These are phyloP conservation scores for Atkinsonella texensis DNA, from an alignment of 2,329 filamentous ascomycete species.

Conservation along the genomic window DNA sequence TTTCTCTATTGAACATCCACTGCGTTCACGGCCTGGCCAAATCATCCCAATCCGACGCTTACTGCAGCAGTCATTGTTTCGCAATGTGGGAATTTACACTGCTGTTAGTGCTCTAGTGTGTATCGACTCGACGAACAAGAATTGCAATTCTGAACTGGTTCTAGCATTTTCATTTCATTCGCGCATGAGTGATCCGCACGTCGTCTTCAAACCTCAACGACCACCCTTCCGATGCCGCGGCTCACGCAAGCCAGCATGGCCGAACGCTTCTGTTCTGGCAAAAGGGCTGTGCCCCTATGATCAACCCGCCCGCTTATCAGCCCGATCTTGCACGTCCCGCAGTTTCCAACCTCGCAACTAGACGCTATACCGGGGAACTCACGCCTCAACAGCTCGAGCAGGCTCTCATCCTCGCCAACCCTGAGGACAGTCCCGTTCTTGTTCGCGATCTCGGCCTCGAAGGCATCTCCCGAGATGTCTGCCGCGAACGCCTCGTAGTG, in stretches of 20 bases:
- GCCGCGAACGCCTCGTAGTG: conserved; percentile 50
- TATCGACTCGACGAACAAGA: too few relatives aligned
- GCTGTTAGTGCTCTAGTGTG: too few relatives aligned
- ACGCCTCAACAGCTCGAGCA: conserved; percentile 34
- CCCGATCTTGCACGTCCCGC: conserved; percentile 36
- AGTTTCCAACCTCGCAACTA: conserved; percentile 43
- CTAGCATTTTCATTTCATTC: background rate
- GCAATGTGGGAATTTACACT: too few relatives aligned
- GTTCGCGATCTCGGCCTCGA: conserved; percentile 41
- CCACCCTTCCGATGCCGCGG: conserved; percentile 36
- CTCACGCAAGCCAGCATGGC: conserved; percentile 41
- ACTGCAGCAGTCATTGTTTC: too few relatives aligned
- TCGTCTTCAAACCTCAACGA: conserved; percentile 27
- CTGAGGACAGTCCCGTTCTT: conserved; percentile 25
- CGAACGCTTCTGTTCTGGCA: conserved; percentile 29
- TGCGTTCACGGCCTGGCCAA: too few relatives aligned
- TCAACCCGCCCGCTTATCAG: conserved; percentile 32
- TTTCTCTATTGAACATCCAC: too few relatives aligned
- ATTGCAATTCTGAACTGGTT: too few relatives aligned
- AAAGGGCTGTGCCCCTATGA: conserved; percentile 36
- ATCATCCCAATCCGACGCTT: too few relatives aligned
- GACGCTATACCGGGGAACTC: conserved; percentile 31
- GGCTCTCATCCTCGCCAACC: conserved; percentile 35
- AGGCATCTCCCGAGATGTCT: conserved; percentile 43
- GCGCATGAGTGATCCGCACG: background rate